Evolutionary conservation across 2,329 filamentous ascomycete genomes (phyloP).

Genomic region (Pleoardoris graminearum): DNA sequence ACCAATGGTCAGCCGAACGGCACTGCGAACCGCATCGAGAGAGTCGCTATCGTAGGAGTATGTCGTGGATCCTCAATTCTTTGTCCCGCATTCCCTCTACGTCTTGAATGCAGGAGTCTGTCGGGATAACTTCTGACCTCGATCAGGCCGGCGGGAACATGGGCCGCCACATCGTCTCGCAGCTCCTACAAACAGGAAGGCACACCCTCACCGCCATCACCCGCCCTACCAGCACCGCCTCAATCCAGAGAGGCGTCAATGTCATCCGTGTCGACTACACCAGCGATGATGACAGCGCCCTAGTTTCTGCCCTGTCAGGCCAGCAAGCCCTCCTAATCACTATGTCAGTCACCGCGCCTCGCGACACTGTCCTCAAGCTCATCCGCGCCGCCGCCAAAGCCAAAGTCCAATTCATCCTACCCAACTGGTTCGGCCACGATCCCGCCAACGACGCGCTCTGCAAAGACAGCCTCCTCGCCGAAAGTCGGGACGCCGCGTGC

Average conservation of each 20-base stretch:
- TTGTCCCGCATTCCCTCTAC: too few species aligned
- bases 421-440: conserved; percentile 41
- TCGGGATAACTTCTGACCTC: too few species aligned
- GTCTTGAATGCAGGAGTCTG: too few species aligned
- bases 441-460: conserved; percentile 16
- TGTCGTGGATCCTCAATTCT: neutral
- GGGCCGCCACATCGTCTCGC: neutral
- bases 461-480: neutral
- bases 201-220: conserved; percentile 57
- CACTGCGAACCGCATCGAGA: neutral
- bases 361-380: conserved; percentile 29
- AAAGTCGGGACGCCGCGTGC: neutral
- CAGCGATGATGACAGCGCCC: conserved; percentile 40
- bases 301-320: conserved; percentile 42
- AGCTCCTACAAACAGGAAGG: conserved; percentile 38
- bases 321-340: conserved; percentile 48
- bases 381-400: conserved; percentile 39
- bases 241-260: conserved; percentile 47
- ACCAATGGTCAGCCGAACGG: neutral
- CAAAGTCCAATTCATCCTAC: conserved; percentile 41
- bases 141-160: conserved; percentile 1
- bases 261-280: conserved; percentile 54
- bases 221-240: conserved; percentile 49
- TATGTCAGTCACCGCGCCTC: conserved; percentile 26
- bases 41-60: conserved; percentile 4